Evolutionary conservation across 306 rosid species (phyloP), one percentile per base, ranked within the genome.

Genomic region (Quillaja saponaria): DNA sequence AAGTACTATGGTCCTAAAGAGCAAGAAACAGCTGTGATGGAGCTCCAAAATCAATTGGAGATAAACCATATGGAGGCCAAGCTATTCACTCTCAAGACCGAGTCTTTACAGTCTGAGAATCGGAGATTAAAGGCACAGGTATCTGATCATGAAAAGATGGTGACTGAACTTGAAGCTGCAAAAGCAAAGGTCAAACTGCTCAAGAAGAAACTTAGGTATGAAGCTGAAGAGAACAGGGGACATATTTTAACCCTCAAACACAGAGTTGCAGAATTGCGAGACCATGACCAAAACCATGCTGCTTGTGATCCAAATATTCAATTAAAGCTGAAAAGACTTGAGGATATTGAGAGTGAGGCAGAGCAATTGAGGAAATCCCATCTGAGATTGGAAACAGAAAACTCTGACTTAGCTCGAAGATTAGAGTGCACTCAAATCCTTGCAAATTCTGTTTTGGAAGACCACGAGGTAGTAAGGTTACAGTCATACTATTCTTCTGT

Each of bases 1-100:
- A 97, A 89, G 76, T 87, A 83, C 45, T 85, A 86, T 40, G 99
- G 99, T 41, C 81, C 89, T 16, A 85, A 71, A 75, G 97, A 94
- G 80, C 91, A 94, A 78, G 95, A 87, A 76, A 62, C 84, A 45
- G 84, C 84, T 7, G 86, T 85, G 13, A 79, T 81, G 85, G 99
- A 94, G 76, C 95, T 94, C 44, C 90, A 77, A 68, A 94, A 85
- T 33, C 68, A 90, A 58, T 76, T 94, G 78, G 85, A 81, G 78
- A 68, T 94, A 64, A 87, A 81, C 50, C 63, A 49, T 33, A 83
- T 87, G 89, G 97, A 94, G 74, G 78, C 84, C 21, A 87, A 89
- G 75, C 89, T 94, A 75, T 89, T 81, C 57, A 76, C 60, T 65
- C 80, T 94, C 64, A 94, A 87, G 77, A 80, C 89, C 8, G 85